Percentiles rank a stretch among this genome's conserved stretches.
phyloP scores from a whole-genome alignment of 2,329 filamentous ascomycete species.

The Seiridium unicorne region DNA sequence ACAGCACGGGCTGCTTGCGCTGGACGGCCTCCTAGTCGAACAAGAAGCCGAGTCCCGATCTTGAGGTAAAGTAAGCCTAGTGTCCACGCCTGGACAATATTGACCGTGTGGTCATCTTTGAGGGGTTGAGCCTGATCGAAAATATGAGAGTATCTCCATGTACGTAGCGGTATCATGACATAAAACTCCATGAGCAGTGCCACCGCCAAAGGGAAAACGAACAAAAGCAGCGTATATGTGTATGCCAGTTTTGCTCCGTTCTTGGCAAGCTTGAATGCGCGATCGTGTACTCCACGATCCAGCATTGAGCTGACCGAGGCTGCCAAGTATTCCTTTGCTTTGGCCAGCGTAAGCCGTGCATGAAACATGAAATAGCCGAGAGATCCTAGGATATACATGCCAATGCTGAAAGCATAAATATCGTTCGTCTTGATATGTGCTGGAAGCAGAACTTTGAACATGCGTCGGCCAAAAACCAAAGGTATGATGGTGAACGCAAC shows the following conservation, averaged over 20 bases:
- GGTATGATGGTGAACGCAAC: constrained; percentile 84
- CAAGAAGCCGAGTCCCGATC: constrained; percentile 67
- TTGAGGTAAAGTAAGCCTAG: constrained; percentile 89
- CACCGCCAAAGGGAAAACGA: constrained; percentile 80
- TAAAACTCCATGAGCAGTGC: constrained; percentile 85
- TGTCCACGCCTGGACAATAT: constrained; percentile 92
- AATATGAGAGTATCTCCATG: constrained; percentile 56
- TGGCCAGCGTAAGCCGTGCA: constrained; percentile 35
- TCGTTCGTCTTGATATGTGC: constrained; percentile 79
- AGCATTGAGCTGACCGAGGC: constrained; percentile 23
- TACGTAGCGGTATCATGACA: constrained; percentile 81
- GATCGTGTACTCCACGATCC: constrained; percentile 28
- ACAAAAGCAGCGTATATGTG: constrained; percentile 68
- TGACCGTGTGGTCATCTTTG: constrained; percentile 63
- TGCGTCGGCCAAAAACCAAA: constrained; percentile 75
- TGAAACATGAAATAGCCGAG: constrained; percentile 61
- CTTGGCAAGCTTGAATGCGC: constrained; percentile 23
- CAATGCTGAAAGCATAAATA: constrained; percentile 92
- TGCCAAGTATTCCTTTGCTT: constrained; percentile 28
- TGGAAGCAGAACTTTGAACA: constrained; percentile 74
- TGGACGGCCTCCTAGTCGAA: constrained; percentile 66
- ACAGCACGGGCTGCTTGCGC: constrained; percentile 74
- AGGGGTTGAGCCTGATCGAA: constrained; percentile 10
- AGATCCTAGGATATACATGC: constrained; percentile 76
- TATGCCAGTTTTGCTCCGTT: constrained; percentile 59